Base-by-base conservation (phyloP, 225 moss, liverwort and hornwort genomes). In the Straminergon stramineum region DNA sequence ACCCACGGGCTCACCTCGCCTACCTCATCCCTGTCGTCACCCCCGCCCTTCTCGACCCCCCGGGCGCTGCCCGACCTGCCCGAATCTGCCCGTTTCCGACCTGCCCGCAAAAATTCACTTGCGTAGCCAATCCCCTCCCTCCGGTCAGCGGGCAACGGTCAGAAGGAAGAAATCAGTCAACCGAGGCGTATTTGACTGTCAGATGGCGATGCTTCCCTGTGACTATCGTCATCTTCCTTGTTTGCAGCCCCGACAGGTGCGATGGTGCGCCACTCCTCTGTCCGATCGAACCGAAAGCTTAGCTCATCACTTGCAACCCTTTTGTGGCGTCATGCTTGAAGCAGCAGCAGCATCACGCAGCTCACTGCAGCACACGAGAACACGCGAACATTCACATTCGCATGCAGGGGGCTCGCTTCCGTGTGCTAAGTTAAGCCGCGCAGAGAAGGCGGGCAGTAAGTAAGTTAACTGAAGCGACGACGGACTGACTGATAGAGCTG, bases 171-270 rank as follows among this genome's bases (percentile, higher is more conserved):
- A 74, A 10, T n/a, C 17, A 56, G 91, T 93, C 93, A 93, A 93
- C 85, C 3, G 18, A 2, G 19, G 24, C 15, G 6, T 15, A 69
- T 84, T 93, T 93, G 93, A 93, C 93, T 90, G 90, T 68, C 75
- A 61, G 92, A 87, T 60, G 0, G 84, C 86, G 92, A 93, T 93
- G 90, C 93, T 92, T 93, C 93, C 82, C 51, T 37, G 91, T 13
- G 90, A 89, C 90, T 87, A 90, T 92, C 92, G 87, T 92, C 93
- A 92, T 79, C 71, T 84, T 51, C 73, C 57, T 57, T 22, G 62
- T 73, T 88, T 82, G 78, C 79, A 64, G 64, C 70, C 43, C 85
- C 89, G 90, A 89, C 86, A 90, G 43, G 15, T 23, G 81, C 79
- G 19, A 61, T 17, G 86, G 71, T 62, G 89, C 84, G 45, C 91